Conservation (phyloP, 352 stramenopile genomes). For the Paralagenidium karlingii region DNA sequence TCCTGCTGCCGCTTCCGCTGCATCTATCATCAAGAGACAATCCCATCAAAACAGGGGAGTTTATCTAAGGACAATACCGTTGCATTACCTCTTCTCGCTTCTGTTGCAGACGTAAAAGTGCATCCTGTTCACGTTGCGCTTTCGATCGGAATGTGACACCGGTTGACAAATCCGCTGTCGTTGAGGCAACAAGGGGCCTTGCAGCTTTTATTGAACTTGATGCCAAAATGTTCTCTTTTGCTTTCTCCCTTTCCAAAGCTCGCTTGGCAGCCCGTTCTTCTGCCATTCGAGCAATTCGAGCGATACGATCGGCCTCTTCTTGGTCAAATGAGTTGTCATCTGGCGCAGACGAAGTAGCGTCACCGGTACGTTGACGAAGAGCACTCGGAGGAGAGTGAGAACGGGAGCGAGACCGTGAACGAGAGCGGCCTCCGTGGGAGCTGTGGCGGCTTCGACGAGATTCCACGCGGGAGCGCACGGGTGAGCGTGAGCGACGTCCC, state of each 20-base stretch:
- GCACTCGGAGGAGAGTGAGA: no score
- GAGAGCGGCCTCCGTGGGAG: no score
- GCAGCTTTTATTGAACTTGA: conserved; percentile 12
- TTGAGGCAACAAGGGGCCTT: background rate
- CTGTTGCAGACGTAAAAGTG: conserved; percentile 50
- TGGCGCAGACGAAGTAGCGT: no score
- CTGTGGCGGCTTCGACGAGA: no score
- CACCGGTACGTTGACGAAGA: no score
- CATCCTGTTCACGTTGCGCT: conserved; percentile 63
- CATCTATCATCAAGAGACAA: conserved; percentile 11
- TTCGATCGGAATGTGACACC: conserved; percentile 73
- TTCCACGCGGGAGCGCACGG: no score
- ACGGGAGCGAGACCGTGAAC: no score
- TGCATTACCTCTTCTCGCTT: conserved; percentile 56
- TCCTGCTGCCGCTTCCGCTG: conserved; percentile 37
- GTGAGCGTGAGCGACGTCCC: no score
- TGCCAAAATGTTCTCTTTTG: conserved; percentile 12
- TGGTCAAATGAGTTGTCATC: conserved; percentile 15
- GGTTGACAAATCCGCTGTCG: background rate
- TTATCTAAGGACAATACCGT: no score
- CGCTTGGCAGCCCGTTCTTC: conserved; percentile 49
- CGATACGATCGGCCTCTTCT: conserved; percentile 57
- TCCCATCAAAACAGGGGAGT: no score
- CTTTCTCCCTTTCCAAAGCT: conserved; percentile 13
- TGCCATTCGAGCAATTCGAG: conserved; percentile 44